Percentiles rank a stretch among this genome's conserved stretches.
These are phyloP conservation scores for Chlamydomonas sphaeroides DNA, from an alignment of 139 green algal genomes.

Conservation along the genomic window DNA sequence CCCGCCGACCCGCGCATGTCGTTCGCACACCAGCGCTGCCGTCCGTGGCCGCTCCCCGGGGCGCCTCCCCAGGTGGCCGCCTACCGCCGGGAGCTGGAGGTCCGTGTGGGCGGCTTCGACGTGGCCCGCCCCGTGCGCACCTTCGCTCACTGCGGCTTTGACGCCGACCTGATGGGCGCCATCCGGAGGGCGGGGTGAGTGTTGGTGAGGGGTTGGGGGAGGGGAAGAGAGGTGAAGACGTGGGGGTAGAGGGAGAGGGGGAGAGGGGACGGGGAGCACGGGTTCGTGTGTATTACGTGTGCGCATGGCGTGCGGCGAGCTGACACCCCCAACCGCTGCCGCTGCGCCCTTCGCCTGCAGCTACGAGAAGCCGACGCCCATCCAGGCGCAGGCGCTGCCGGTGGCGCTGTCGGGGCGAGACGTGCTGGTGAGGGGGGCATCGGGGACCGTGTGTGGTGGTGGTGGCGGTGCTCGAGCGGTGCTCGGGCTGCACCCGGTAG, in stretches of 20 bases:
- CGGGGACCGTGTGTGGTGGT: not conserved
- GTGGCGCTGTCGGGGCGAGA: slow-evolving; percentile 79
- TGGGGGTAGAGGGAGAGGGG: not conserved
- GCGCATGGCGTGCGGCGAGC: no score
- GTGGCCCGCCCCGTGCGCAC: slow-evolving; percentile 70
- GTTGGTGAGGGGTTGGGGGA: not conserved
- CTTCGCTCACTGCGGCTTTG: slow-evolving; percentile 87
- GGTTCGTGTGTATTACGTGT: no score
- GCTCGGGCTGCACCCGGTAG: no score
- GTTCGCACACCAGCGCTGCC: no score
- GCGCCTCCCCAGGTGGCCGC: slow-evolving; percentile 60
- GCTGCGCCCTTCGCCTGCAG: slow-evolving; percentile 26
- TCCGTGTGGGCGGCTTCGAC: slow-evolving; percentile 79
- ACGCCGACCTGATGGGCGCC: slow-evolving; percentile 67
- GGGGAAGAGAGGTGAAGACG: no score
- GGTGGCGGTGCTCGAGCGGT: no score
- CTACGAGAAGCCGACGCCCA: slow-evolving; percentile 76
- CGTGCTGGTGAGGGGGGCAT: slow-evolving; percentile 72
- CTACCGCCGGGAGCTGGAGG: slow-evolving; percentile 62
- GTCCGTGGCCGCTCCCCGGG: no score
- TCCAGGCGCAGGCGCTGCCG: slow-evolving; percentile 86
- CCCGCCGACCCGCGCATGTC: no score
- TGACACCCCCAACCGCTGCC: no score
- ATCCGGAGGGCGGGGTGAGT: slow-evolving; percentile 73
- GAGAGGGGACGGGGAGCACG: not conserved